These are phyloP conservation scores for Nissolia schottii DNA, from an alignment of 306 rosid species.

Conservation along the genomic window DNA sequence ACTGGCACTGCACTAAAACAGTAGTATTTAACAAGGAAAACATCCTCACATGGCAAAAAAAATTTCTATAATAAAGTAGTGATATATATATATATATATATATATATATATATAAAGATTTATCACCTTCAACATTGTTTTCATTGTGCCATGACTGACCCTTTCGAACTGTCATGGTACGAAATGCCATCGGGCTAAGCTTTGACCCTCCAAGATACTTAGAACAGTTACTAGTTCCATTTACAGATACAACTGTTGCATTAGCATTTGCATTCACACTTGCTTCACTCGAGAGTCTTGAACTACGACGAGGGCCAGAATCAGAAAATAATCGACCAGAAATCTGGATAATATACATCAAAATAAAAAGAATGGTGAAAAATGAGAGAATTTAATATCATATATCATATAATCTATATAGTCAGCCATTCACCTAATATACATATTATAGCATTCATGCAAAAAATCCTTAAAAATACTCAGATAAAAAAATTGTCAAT, in stretches of 20 bases:
- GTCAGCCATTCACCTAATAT: background rate
- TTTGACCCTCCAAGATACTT: constrained; percentile 86
- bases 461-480: background rate
- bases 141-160: constrained; percentile 85
- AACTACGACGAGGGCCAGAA: constrained; percentile 91
- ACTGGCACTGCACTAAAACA: background rate
- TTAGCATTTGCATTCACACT: constrained; percentile 56
- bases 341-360: too few relatives aligned
- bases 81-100: background rate
- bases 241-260: constrained; percentile 53
- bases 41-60: background rate
- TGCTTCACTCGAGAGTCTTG: constrained; percentile 73
- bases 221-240: constrained; percentile 72
- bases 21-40: background rate
- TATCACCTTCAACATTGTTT: constrained; percentile 77
- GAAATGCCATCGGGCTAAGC: constrained; percentile 67
- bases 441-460: constrained; percentile 5
- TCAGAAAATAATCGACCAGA: constrained; percentile 93
- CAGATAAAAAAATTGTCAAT: background rate
- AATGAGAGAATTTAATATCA: constrained; percentile 3
- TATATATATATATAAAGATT: background rate
- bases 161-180: constrained; percentile 65
- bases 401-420: background rate
- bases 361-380: background rate
- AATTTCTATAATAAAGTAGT: background rate